Percentiles rank a stretch among this genome's conserved stretches.
These are phyloP conservation scores for Ceratonia siliqua DNA, from an alignment of 306 rosid species.

Conservation along the genomic window DNA sequence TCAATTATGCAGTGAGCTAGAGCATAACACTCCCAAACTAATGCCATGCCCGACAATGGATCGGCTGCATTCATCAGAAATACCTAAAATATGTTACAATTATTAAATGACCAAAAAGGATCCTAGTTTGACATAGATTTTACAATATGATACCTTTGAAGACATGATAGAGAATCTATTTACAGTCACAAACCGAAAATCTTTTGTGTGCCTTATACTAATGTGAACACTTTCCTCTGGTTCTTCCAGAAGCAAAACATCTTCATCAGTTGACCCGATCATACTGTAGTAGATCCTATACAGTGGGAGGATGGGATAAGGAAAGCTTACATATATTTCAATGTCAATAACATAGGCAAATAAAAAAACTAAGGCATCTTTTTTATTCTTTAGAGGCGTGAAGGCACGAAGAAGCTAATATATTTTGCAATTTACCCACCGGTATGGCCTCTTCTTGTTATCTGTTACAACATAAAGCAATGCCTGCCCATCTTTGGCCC, in stretches of 20 bases:
- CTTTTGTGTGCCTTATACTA: slow-evolving; percentile 72
- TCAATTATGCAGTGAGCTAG: slow-evolving; percentile 79
- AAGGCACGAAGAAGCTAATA: not conserved
- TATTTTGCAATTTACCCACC: slow-evolving; percentile 46
- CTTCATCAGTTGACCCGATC: slow-evolving; percentile 92
- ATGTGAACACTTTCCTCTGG: slow-evolving; percentile 62
- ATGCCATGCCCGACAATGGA: slow-evolving; percentile 73
- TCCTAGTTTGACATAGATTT: slow-evolving; percentile 21
- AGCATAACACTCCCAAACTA: slow-evolving; percentile 86
- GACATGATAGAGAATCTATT: slow-evolving; percentile 60
- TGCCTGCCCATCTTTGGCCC: slow-evolving; percentile 87
- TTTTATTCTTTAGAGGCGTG: not conserved
- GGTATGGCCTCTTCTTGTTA: slow-evolving; percentile 72
- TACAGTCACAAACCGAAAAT: slow-evolving; percentile 78
- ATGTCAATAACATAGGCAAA: slow-evolving; percentile 13
- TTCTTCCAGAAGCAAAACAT: slow-evolving; percentile 79
- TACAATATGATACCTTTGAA: slow-evolving; percentile 68
- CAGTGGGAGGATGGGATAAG: not conserved
- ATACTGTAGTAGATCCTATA: slow-evolving; percentile 74
- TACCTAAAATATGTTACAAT: slow-evolving; percentile 67
- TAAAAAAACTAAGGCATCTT: not conserved
- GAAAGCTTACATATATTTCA: slow-evolving; percentile 8
- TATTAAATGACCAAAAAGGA: slow-evolving; percentile 35
- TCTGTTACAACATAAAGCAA: slow-evolving; percentile 88
- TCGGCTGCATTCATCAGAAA: slow-evolving; percentile 92